phyloP scores from a whole-genome alignment of 805 yeast species.

The Wickerhamiella galacta region DNA sequence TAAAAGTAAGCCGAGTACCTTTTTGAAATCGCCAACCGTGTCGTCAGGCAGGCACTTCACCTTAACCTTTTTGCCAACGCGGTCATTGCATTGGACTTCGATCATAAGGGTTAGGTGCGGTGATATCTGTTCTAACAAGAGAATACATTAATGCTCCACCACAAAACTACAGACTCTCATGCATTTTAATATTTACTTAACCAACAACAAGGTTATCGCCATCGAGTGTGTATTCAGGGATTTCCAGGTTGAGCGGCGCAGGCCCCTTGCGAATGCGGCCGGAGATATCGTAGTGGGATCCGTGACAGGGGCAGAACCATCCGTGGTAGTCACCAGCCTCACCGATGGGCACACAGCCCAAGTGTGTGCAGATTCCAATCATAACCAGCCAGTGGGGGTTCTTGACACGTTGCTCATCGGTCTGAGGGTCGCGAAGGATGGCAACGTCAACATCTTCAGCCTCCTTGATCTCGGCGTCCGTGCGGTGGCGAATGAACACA shows the following conservation, averaged over 20 bases:
- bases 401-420: constrained; percentile 82
- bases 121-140: neutral
- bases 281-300: constrained; percentile 98
- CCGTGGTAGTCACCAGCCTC: constrained; percentile 99
- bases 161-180: neutral
- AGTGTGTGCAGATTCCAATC: constrained; percentile 99
- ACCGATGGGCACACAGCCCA: constrained; percentile 99
- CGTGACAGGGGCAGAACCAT: constrained; percentile 99
- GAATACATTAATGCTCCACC: too few species aligned
- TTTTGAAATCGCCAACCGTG: constrained; percentile 78
- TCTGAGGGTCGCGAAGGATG: constrained; percentile 82
- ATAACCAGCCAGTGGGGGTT: constrained; percentile 97
- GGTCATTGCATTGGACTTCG: constrained; percentile 55
- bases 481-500: constrained; percentile 98
- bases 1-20: constrained; percentile 62
- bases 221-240: constrained; percentile 78
- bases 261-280: constrained; percentile 99
- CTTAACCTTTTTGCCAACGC: constrained; percentile 71
- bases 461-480: constrained; percentile 79
- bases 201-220: constrained; percentile 81
- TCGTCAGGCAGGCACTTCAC: constrained; percentile 79
- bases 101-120: constrained; percentile 30
- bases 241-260: constrained; percentile 96
- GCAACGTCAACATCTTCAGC: constrained; percentile 72
- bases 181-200: constrained; percentile 27